Evolutionary conservation across 352 stramenopile genomes (phyloP), one percentile per base, ranked within the genome.

Genomic region (Phytophthora pistaciae): DNA sequence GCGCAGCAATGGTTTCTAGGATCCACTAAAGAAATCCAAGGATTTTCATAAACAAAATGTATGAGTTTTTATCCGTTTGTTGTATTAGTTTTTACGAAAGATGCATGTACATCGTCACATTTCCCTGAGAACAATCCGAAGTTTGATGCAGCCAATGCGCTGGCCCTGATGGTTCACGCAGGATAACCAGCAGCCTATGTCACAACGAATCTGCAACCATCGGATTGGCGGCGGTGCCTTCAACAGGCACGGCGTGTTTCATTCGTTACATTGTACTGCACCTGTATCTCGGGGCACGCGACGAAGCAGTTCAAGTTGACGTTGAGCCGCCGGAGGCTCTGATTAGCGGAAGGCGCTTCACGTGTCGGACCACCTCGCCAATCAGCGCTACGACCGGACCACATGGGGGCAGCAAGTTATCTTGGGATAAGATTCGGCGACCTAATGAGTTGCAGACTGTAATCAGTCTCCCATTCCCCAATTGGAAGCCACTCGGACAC

Each of bases 301-400:
- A 49, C 14, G 40, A 49, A 60, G n/a, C 54, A 44, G 31, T 60
- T 44, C 54, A 46, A 60, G 54, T 48, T 46, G 54, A 48, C 54
- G 36, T 16, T 46, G 16, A 31, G 18, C 18, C 31, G 31, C 33
- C 31, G 18, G 9, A 20, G 23, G 31, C 54, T 44, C 54, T 60
- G 54, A 60, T 60, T 60, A 60, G 54, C 54, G n/a, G 54, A 48
- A 42, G 10, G 4, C 4, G n/a, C 13, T 23, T n/a, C 29, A 23
- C 53, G 54, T 60, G 54, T 58, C 29, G 52, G 18, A 18, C 3
- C 16, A 58, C 8, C 18, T 44, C 53, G 53, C 53, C 53, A 59
- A 59, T 60, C 54, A 60, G 6, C 53, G 29, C 53, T 7, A 56
- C 50, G 50, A 21, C 29, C 5, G 52, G 13, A 25, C 52, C 29